Conservation (phyloP, 2,329 filamentous ascomycete species). For the Pseudogymnoascus sp. region DNA sequence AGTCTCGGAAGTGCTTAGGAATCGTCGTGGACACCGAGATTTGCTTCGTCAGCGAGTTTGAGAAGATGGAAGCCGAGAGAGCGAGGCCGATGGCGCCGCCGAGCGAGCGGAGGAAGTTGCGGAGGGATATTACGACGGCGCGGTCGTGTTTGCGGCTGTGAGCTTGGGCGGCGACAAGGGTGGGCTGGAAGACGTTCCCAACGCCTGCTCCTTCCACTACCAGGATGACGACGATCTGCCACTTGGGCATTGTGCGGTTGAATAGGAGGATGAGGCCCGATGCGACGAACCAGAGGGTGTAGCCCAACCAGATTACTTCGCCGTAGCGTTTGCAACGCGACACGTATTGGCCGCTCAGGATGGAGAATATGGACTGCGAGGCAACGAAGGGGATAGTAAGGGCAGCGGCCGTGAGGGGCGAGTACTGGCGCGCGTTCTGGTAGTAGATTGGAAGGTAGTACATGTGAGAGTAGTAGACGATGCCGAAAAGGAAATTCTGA, state of each 20-base stretch:
- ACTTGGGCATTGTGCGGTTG: conserved; percentile 36
- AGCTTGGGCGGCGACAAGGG: conserved; percentile 50
- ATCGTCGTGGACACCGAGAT: conserved; percentile 15
- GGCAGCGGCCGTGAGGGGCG: conserved; percentile 40
- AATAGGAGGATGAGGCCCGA: conserved; percentile 46
- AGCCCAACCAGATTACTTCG: conserved; percentile 44
- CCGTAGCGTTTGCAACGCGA: conserved; percentile 49
- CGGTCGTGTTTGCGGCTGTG: conserved; percentile 49
- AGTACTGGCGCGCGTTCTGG: conserved; percentile 42
- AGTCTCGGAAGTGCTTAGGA: conserved; percentile 14
- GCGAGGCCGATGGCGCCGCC: conserved; percentile 53
- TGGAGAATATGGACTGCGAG: conserved; percentile 39
- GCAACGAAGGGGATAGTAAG: conserved; percentile 44
- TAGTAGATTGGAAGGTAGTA: conserved; percentile 58
- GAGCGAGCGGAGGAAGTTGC: conserved; percentile 55
- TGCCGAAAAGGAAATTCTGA: conserved; percentile 53
- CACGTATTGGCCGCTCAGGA: conserved; percentile 49
- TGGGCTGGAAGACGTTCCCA: conserved; percentile 42
- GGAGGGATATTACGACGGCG: conserved; percentile 53
- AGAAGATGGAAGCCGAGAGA: conserved; percentile 45
- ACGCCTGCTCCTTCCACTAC: conserved; percentile 45
- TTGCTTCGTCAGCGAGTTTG: conserved; percentile 26
- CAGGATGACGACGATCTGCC: conserved; percentile 43
- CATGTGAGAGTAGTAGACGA: conserved; percentile 50
- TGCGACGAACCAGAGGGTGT: conserved; percentile 38